Evolutionary conservation across 371 early-diverging fungal species (phyloP).

Genomic region (Neoconidiobolus thromboides): DNA sequence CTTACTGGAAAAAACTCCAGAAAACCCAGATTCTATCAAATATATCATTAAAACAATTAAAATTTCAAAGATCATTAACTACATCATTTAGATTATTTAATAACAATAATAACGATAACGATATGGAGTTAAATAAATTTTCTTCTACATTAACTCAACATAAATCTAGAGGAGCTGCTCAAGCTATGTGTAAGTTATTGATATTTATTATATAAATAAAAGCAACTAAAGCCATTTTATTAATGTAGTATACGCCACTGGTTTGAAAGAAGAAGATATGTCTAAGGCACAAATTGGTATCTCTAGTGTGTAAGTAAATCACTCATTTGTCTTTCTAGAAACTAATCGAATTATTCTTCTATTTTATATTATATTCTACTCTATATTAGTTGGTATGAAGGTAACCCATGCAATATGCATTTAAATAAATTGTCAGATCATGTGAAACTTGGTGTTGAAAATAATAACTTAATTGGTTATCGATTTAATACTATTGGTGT

Average conservation of each 20-base stretch:
- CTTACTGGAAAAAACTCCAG: too few species aligned
- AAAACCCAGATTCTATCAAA: too few species aligned
- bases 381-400: slow-evolving; percentile 73
- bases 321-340: background rate
- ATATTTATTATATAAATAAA: background rate
- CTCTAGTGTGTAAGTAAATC: slow-evolving; percentile 53
- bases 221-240: background rate
- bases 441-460: slow-evolving; percentile 80
- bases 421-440: slow-evolving; percentile 64
- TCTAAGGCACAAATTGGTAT: slow-evolving; percentile 83
- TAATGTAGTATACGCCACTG: slow-evolving; percentile 71
- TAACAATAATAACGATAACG: too few species aligned
- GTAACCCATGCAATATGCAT: slow-evolving; percentile 99
- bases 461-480: slow-evolving; percentile 76
- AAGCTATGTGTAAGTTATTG: slow-evolving; percentile 77
- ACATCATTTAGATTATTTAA: too few species aligned
- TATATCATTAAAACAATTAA: too few species aligned
- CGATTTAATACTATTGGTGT: slow-evolving; percentile 96
- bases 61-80: too few species aligned
- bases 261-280: slow-evolving; percentile 63
- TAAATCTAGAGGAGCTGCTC: slow-evolving; percentile 83
- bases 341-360: background rate
- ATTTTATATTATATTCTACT: background rate
- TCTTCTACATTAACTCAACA: slow-evolving; percentile 78
- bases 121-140: slow-evolving; percentile 37